Evolutionary conservation across 208 protist genomes (phyloP).

Genomic region (Trypanosoma theileri): DNA sequence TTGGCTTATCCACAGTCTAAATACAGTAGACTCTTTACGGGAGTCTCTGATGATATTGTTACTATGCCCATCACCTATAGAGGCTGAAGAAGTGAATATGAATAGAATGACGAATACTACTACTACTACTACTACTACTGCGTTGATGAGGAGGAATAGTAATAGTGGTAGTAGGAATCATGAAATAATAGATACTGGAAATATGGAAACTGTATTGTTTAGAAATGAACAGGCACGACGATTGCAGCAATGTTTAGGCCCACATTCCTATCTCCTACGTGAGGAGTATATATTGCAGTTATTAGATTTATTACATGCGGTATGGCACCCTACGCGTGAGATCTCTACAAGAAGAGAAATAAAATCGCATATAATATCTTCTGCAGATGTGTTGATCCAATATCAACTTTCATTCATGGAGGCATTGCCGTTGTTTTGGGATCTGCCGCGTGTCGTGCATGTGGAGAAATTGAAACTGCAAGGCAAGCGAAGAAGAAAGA

Average conservation of each 20-base stretch:
- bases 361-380: too few relatives aligned
- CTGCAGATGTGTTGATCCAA: neutral
- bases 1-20: conserved; percentile 15
- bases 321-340: neutral
- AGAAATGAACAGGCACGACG: neutral
- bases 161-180: neutral
- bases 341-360: neutral
- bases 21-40: conserved; percentile 4
- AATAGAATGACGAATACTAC: too few relatives aligned
- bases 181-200: neutral
- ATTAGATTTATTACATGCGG: neutral
- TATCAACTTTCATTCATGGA: neutral
- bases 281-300: neutral
- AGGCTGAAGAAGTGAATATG: too few relatives aligned
- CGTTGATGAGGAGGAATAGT: neutral
- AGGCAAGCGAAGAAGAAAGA: too few relatives aligned
- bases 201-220: neutral
- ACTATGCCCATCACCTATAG: too few relatives aligned
- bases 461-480: neutral
- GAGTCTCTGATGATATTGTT: neutral
- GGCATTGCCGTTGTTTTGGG: neutral
- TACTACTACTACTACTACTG: neutral
- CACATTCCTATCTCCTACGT: neutral
- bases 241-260: conserved; percentile 12
- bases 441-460: neutral